These are phyloP conservation scores for Lachancea mirantina DNA, from an alignment of 805 yeast genomes.

Conservation along the genomic window DNA sequence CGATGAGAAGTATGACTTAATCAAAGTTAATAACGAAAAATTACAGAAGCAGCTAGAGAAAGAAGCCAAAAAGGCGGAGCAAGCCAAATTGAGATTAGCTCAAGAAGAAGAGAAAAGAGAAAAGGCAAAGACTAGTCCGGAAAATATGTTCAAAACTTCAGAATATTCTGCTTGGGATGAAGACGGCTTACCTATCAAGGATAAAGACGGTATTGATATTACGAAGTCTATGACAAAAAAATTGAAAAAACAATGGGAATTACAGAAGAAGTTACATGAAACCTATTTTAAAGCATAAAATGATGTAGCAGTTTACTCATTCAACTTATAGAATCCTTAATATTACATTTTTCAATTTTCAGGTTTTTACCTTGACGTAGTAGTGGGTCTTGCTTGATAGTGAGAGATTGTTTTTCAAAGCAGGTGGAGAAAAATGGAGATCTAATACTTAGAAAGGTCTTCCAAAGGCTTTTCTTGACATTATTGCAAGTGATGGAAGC, in stretches of 20 bases:
- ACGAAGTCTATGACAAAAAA: conserved; percentile 84
- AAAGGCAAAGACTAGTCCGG: conserved; percentile 64
- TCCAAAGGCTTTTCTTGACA: too few relatives aligned
- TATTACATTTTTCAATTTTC: too few relatives aligned
- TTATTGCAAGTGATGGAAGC: too few relatives aligned
- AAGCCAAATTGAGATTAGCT: conserved; percentile 46
- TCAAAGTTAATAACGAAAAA: conserved; percentile 50
- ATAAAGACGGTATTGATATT: conserved; percentile 70
- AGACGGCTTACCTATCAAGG: conserved; percentile 73
- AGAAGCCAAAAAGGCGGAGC: conserved; percentile 53
- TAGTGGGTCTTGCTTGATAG: too few relatives aligned
- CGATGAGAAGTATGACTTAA: conserved; percentile 59
- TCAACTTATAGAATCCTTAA: too few relatives aligned
- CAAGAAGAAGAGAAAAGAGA: conserved; percentile 56
- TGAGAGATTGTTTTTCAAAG: too few relatives aligned
- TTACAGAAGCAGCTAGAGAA: conserved; percentile 47
- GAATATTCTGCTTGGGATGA: conserved; percentile 77
- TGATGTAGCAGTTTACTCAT: too few relatives aligned
- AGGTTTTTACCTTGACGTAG: too few relatives aligned
- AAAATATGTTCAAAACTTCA: conserved; percentile 60
- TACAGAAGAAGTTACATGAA: conserved; percentile 74
- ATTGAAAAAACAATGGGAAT: conserved; percentile 65
- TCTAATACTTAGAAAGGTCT: too few relatives aligned
- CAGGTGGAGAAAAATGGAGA: too few relatives aligned
- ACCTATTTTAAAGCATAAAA: conserved; percentile 52